Evolutionary conservation across 1,284 basidiomycete genomes (phyloP).

Genomic region (Sporisorium sorghi): DNA sequence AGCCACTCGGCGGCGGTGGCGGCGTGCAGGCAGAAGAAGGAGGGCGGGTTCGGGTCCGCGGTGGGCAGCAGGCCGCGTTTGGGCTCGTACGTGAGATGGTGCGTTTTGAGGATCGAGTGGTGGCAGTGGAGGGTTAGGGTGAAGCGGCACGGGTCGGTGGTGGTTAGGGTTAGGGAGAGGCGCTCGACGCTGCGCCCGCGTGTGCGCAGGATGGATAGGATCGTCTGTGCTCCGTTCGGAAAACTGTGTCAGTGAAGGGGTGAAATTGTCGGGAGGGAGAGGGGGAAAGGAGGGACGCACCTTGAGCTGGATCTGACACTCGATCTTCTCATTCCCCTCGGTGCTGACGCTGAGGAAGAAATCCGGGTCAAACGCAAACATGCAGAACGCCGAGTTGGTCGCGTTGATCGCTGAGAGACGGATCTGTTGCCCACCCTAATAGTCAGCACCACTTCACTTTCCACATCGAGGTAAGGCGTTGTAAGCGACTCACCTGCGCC

Average conservation of each 20-base stretch:
- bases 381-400: constrained; percentile 61
- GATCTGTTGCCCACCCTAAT: constrained; percentile 28
- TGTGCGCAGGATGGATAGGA: constrained; percentile 53
- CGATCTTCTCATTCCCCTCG: constrained; percentile 21
- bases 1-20: constrained; percentile 53
- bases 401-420: constrained; percentile 61
- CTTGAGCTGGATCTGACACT: constrained; percentile 57
- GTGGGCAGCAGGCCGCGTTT: constrained; percentile 48
- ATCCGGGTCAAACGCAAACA: constrained; percentile 51
- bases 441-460: not conserved
- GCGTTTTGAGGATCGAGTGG: constrained; percentile 55
- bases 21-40: constrained; percentile 41
- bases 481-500: not conserved
- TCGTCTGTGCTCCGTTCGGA: too few species aligned
- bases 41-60: constrained; percentile 47
- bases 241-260: not conserved
- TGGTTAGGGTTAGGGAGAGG: constrained; percentile 36
- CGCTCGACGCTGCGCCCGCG: constrained; percentile 46
- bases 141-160: constrained; percentile 27
- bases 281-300: constrained; percentile 2
- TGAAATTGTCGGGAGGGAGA: not conserved
- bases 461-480: too few species aligned
- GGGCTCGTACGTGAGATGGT: constrained; percentile 57
- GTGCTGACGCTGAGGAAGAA: constrained; percentile 52
- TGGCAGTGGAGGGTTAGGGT: constrained; percentile 46